Evolutionary conservation across 331 rosid species (phyloP).

Genomic region (Spiraea crenata): DNA sequence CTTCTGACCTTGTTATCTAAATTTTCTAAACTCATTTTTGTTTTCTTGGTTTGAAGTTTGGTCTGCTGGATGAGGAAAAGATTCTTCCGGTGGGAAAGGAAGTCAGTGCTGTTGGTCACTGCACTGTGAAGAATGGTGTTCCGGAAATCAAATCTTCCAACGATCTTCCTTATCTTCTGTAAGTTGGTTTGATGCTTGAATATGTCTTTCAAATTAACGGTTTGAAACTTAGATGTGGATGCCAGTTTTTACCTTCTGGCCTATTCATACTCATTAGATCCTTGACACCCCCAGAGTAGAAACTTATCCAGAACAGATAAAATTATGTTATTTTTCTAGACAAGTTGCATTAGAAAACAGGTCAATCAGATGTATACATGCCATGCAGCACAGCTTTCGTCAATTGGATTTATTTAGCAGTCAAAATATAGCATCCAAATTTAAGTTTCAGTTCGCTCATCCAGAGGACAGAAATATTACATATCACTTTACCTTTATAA

Average conservation of each 20-base stretch:
- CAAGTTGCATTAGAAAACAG: no score
- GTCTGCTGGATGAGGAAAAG: constrained; percentile 84
- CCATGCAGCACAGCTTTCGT: not conserved
- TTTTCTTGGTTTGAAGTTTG: constrained; percentile 59
- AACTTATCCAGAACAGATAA: no score
- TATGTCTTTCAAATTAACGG: not conserved
- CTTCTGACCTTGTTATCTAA: not conserved
- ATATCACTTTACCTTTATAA: not conserved
- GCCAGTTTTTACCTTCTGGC: no score
- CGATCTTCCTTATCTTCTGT: constrained; percentile 86
- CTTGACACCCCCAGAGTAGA: no score
- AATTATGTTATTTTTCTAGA: no score
- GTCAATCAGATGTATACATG: no score
- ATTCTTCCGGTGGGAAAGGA: constrained; percentile 87
- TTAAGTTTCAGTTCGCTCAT: not conserved
- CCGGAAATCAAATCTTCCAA: constrained; percentile 76
- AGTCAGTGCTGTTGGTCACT: constrained; percentile 72
- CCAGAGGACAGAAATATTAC: not conserved
- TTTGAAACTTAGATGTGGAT: no score
- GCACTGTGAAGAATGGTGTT: constrained; percentile 56
- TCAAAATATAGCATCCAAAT: not conserved
- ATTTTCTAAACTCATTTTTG: not conserved
- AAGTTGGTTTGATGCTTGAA: constrained; percentile 23
- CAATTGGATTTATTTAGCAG: not conserved
- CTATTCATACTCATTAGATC: no score